These are phyloP conservation scores for Mortierella sp. DNA, from an alignment of 371 early-diverging fungal species.

Conservation along the genomic window DNA sequence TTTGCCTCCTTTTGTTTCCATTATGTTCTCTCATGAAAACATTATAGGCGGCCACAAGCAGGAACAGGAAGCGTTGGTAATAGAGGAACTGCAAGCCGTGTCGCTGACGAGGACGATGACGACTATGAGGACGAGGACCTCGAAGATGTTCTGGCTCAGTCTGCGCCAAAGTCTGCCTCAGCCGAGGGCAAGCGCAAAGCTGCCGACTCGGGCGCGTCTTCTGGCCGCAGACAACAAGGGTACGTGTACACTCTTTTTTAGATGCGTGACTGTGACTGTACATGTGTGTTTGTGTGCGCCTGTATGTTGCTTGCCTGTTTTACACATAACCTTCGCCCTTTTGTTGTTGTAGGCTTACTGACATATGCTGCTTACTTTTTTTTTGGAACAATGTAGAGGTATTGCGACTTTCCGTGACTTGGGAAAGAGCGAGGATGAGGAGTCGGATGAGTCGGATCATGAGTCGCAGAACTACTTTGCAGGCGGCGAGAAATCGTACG, in stretches of 20 bases:
- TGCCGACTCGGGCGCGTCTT: conserved; percentile 23
- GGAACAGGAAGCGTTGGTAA: conserved; percentile 17
- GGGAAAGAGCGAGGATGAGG: conserved; percentile 62
- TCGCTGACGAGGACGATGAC: conserved; percentile 23
- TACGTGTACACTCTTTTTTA: conserved; percentile 37
- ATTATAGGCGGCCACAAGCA: conserved; percentile 61
- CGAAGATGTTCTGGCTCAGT: conserved; percentile 28
- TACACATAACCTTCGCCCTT: not conserved
- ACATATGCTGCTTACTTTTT: not conserved
- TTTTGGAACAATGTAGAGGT: conserved; percentile 51
- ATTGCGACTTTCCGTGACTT: conserved; percentile 78
- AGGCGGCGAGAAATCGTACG: conserved; percentile 91
- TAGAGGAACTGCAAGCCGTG: conserved; percentile 9
- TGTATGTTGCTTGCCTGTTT: not conserved
- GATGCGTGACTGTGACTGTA: conserved; percentile 19
- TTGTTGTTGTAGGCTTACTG: conserved; percentile 6
- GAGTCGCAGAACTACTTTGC: conserved; percentile 84
- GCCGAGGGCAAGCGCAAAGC: conserved; percentile 49
- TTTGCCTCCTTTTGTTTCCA: conserved; percentile 3
- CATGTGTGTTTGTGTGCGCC: no score
- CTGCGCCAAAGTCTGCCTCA: conserved; percentile 14
- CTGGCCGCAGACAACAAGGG: conserved; percentile 45
- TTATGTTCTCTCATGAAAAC: no score
- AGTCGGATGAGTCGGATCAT: conserved; percentile 66
- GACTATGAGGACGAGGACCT: conserved; percentile 40